Evolutionary conservation across 2,329 filamentous ascomycete species (phyloP), one percentile per base, ranked within the genome.

Genomic region (Penicillium glabrum): DNA sequence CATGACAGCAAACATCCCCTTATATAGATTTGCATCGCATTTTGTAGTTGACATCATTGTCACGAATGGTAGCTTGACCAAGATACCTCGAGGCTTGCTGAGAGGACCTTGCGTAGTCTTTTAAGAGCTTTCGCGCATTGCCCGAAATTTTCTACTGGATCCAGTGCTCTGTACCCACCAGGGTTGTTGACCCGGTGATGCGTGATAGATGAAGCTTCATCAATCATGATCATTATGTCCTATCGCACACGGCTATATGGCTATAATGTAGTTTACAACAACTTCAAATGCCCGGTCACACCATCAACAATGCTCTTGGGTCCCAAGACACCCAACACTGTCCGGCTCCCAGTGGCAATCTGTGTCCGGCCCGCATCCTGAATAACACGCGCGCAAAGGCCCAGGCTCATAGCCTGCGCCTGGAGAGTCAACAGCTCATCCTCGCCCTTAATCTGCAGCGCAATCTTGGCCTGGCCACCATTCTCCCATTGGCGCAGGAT

Each of bases 351-450:
- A 44, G 89, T 87, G 51, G 92, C 93, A 75, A 99, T 98, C 83
- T 99, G 95, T 46, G 95, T 99, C 60, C 95, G 85, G 14, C 95
- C 95, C n/a, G 95, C 95, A 77, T 99, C 95, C 69, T 90, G 88
- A 64, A 99, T 93, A 52, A 96, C 87, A 73, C 93, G 89, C 52
- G 93, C 91, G 59, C 91, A 93, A 57, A 99, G 76, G 1, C 95
- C 93, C 57, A 97, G 73, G 71, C 88, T 91, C 61, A 91, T 83
- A 3, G 95, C 95, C 73, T 89, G 87, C 53, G 87, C 89, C 77
- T 93, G 88, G 65, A 95, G 77, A 65, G 96, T 77, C 71, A 96
- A 73, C 72, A 88, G 70, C 56, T 87, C 91, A 35, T 96, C 91
- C 76, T 97, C 89, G 59, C 86, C 88, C 78, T 93, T 95, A 64